Conservation (phyloP, 2,329 filamentous ascomycete species). For the Neonectria coccinea region DNA sequence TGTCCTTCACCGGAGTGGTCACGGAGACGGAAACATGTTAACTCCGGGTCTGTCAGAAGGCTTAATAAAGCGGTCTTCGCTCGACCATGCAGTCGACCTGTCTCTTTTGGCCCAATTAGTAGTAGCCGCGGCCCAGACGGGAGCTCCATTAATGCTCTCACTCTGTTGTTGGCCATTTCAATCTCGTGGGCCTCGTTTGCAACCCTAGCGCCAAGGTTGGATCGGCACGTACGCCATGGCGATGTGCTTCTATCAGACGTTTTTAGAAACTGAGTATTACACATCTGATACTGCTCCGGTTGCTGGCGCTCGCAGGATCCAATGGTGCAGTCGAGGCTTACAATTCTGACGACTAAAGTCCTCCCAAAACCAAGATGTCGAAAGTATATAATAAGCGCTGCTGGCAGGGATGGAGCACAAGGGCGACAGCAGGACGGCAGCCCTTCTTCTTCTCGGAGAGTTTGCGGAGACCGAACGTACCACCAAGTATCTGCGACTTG, state of each 20-base stretch:
- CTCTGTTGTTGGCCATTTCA: not conserved
- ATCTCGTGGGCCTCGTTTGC: slow-evolving; percentile 19
- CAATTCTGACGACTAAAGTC: slow-evolving; percentile 10
- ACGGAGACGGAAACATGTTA: not conserved
- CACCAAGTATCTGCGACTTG: slow-evolving; percentile 21
- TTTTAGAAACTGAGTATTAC: not conserved
- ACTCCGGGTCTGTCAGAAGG: not conserved
- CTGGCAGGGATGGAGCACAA: slow-evolving; percentile 10
- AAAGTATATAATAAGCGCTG: not conserved
- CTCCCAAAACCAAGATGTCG: slow-evolving; percentile 5
- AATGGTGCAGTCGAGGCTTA: slow-evolving; percentile 11
- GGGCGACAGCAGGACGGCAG: slow-evolving; percentile 11
- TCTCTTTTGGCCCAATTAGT: too few species aligned
- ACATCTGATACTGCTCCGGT: not conserved
- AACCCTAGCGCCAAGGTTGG: slow-evolving; percentile 2
- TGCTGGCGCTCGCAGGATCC: not conserved
- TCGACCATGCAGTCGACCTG: not conserved
- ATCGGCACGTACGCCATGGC: slow-evolving; percentile 7
- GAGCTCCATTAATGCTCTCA: not conserved
- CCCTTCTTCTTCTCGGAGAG: slow-evolving; percentile 23
- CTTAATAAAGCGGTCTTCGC: not conserved
- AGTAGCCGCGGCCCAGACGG: not conserved
- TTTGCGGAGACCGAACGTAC: slow-evolving; percentile 33
- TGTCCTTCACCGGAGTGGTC: not conserved
- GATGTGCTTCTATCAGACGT: not conserved